These are phyloP conservation scores for Wickerhamomyces pijperi DNA, from an alignment of 805 yeast species.

Conservation along the genomic window DNA sequence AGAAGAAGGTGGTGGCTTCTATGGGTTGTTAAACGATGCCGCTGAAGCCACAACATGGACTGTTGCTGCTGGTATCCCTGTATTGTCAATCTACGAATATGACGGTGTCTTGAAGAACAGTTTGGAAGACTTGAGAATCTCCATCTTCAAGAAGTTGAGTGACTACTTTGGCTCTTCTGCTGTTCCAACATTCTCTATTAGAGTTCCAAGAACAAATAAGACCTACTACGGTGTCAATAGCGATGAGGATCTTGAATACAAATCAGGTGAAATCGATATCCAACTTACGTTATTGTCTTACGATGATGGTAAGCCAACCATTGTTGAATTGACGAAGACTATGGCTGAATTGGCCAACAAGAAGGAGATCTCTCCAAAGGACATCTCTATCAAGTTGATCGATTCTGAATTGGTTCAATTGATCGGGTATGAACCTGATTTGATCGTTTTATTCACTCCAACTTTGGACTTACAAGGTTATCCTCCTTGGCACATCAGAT, in stretches of 20 bases:
- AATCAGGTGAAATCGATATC: slow-evolving; percentile 34
- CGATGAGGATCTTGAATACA: slow-evolving; percentile 23
- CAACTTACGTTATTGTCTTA: slow-evolving; percentile 57
- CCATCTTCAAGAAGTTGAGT: slow-evolving; percentile 46
- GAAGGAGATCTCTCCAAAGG: slow-evolving; percentile 48
- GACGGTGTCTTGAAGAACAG: slow-evolving; percentile 54
- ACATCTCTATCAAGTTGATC: slow-evolving; percentile 64
- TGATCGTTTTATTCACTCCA: slow-evolving; percentile 79
- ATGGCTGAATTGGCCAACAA: slow-evolving; percentile 64
- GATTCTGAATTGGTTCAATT: slow-evolving; percentile 64
- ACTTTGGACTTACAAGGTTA: slow-evolving; percentile 80
- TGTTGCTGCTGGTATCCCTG: slow-evolving; percentile 73
- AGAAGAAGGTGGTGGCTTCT: slow-evolving; percentile 83
- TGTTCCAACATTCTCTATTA: slow-evolving; percentile 51
- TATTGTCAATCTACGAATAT: slow-evolving; percentile 66
- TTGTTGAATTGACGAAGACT: slow-evolving; percentile 79
- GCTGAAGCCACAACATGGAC: slow-evolving; percentile 82
- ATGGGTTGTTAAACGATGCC: slow-evolving; percentile 66
- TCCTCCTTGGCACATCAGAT: slow-evolving; percentile 96
- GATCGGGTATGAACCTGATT: slow-evolving; percentile 89
- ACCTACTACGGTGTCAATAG: slow-evolving; percentile 29
- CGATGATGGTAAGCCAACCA: slow-evolving; percentile 81
- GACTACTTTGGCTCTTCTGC: slow-evolving; percentile 64
- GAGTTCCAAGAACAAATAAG: slow-evolving; percentile 56
- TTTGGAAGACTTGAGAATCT: slow-evolving; percentile 43